Evolutionary conservation across 2,329 filamentous ascomycete species (phyloP).

Genomic region (Ophidiomyces ophidiicola): DNA sequence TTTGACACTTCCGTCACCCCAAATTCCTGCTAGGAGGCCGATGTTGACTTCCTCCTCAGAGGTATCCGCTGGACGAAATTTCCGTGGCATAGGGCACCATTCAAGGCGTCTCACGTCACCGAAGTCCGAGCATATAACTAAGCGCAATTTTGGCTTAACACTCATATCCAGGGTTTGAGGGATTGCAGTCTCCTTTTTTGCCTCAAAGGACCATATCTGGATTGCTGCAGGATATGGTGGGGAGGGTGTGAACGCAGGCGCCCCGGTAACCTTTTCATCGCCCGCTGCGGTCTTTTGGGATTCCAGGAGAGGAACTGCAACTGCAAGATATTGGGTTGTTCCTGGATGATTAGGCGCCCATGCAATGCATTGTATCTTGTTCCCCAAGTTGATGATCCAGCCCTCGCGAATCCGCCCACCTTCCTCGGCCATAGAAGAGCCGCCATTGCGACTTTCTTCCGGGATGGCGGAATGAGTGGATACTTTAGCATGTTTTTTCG

Average conservation of each 20-base stretch:
- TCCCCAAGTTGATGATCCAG: conserved; percentile 48
- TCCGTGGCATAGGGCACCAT: conserved; percentile 43
- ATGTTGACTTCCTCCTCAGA: conserved; percentile 23
- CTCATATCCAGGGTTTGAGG: conserved; percentile 34
- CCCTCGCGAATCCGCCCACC: conserved; percentile 26
- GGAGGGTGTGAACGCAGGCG: conserved; percentile 42
- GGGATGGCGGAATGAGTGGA: not conserved
- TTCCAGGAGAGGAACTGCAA: conserved; percentile 32
- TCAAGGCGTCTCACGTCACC: conserved; percentile 43
- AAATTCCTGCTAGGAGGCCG: conserved; percentile 46
- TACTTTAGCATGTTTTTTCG: conserved; percentile 11
- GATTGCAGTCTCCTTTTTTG: conserved; percentile 21
- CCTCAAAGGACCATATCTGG: conserved; percentile 48
- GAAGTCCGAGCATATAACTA: conserved; percentile 46
- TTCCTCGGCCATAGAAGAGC: conserved; percentile 10
- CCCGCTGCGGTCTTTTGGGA: conserved; percentile 26
- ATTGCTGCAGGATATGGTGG: conserved; percentile 39
- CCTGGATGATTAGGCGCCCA: conserved; percentile 38
- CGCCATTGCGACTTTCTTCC: conserved; percentile 4
- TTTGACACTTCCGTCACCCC: conserved; percentile 46
- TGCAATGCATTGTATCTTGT: conserved; percentile 39
- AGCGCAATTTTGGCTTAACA: conserved; percentile 34
- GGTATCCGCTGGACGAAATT: conserved; percentile 20
- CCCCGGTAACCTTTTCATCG: conserved; percentile 23
- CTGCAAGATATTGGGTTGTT: conserved; percentile 45